Percentiles rank a stretch among this genome's conserved stretches.
Evolutionary conservation across 1,139 yeast genomes (phyloP).

Genomic region (Taphrina sp.): DNA sequence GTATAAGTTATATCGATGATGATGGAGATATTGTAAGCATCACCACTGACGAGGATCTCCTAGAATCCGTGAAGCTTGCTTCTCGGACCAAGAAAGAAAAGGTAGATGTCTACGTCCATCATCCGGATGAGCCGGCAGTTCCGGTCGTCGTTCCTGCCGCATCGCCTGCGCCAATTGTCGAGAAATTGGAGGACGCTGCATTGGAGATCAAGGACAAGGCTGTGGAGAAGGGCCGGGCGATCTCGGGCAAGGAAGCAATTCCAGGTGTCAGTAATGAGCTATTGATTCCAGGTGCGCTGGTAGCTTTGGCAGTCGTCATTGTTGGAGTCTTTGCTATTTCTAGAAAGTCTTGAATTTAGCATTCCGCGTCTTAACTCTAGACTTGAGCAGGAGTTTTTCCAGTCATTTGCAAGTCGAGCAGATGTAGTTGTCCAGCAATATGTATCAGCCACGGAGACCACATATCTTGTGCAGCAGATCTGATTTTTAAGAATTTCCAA

Average conservation of each 20-base stretch:
- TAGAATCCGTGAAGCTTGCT: slow-evolving; percentile 66
- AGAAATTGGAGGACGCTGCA: slow-evolving; percentile 31
- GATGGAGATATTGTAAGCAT: slow-evolving; percentile 81
- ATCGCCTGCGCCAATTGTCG: slow-evolving; percentile 32
- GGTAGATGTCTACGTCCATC: slow-evolving; percentile 72
- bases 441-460: no score
- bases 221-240: slow-evolving; percentile 8
- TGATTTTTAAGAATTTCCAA: no score
- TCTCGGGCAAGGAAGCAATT: slow-evolving; percentile 42
- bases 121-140: slow-evolving; percentile 52
- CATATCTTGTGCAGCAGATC: no score
- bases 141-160: slow-evolving; percentile 35
- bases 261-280: slow-evolving; percentile 61
- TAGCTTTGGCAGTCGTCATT: slow-evolving; percentile 61
- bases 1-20: slow-evolving; percentile 77
- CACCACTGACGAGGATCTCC: slow-evolving; percentile 68
- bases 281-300: slow-evolving; percentile 62
- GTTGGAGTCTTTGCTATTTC: slow-evolving; percentile 54
- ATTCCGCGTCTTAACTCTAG: no score
- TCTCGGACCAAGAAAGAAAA: slow-evolving; percentile 54
- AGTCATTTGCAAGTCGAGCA: no score
- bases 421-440: no score
- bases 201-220: slow-evolving; percentile 25
- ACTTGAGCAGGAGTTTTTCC: no score
- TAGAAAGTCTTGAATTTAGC: slow-evolving; percentile 32